Evolutionary conservation across 805 yeast genomes (phyloP).

Genomic region (Myxozyma geophila): DNA sequence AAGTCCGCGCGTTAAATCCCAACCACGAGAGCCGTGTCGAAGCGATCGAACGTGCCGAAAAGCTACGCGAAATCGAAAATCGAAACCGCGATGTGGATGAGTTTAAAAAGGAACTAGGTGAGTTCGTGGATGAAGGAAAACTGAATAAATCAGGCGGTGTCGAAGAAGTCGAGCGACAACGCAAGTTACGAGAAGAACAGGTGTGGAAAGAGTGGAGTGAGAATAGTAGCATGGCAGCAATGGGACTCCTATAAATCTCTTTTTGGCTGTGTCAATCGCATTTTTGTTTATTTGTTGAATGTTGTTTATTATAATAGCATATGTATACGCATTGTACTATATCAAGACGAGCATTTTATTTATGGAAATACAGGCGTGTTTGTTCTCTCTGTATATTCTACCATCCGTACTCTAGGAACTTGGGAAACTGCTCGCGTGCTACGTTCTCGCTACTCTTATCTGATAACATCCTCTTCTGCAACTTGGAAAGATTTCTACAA

Average conservation of each 20-base stretch:
- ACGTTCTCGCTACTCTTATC: too few species aligned
- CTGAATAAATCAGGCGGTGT: conserved; percentile 86
- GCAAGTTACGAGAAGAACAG: conserved; percentile 71
- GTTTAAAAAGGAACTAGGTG: conserved; percentile 83
- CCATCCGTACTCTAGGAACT: too few species aligned
- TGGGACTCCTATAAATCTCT: background rate
- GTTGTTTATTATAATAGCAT: too few species aligned
- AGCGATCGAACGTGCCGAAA: conserved; percentile 88
- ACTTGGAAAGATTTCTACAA: too few species aligned
- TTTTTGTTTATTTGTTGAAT: background rate
- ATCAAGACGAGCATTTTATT: too few species aligned
- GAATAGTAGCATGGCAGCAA: conserved; percentile 10
- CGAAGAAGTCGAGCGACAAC: conserved; percentile 75
- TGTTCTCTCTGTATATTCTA: too few species aligned
- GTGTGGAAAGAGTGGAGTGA: conserved; percentile 56
- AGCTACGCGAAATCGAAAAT: conserved; percentile 71
- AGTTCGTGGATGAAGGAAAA: conserved; percentile 77
- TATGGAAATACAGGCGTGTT: too few species aligned
- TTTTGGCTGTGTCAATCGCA: background rate
- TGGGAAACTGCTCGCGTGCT: too few species aligned
- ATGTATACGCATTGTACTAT: too few species aligned
- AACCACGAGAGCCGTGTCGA: conserved; percentile 83
- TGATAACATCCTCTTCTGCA: too few species aligned
- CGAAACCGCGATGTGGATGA: conserved; percentile 60
- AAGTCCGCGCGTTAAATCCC: conserved; percentile 78